Evolutionary conservation across 192 early-diverging fungal genomes (phyloP).

Genomic region (Gigaspora rosea): DNA sequence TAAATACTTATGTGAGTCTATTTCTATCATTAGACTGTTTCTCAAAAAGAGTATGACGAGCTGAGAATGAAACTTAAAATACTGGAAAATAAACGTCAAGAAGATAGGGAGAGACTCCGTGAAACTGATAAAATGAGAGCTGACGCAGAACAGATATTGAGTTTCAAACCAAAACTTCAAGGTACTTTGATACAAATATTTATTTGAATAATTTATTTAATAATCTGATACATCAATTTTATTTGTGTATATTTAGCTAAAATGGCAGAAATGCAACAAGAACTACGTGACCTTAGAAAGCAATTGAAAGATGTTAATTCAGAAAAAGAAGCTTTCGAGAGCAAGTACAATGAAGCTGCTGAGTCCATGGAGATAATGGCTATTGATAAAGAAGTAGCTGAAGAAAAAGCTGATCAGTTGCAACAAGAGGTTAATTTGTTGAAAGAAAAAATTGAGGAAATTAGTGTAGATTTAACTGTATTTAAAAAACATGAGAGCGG

Average conservation of each 20-base stretch:
- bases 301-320: constrained; percentile 53
- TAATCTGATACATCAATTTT: background rate
- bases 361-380: constrained; percentile 85
- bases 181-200: constrained; percentile 32
- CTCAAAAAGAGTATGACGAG: constrained; percentile 78
- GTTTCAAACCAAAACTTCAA: constrained; percentile 66
- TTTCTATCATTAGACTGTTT: constrained; percentile 42
- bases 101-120: constrained; percentile 73
- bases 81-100: constrained; percentile 78
- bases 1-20: constrained; percentile 1
- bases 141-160: constrained; percentile 72
- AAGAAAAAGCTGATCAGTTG: constrained; percentile 78
- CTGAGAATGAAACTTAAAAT: constrained; percentile 73
- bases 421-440: constrained; percentile 69
- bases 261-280: constrained; percentile 71
- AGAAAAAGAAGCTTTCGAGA: constrained; percentile 70
- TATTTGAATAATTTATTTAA: background rate
- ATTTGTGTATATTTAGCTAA: constrained; percentile 47
- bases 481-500: constrained; percentile 62
- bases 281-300: constrained; percentile 64
- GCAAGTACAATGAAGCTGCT: constrained; percentile 67
- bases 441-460: constrained; percentile 81
- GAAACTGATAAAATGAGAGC: constrained; percentile 72
- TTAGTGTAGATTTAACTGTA: constrained; percentile 68
- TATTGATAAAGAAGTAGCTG: constrained; percentile 91